Base-by-base conservation (phyloP, 768 basidiomycete genomes). In the Russula compacta region DNA sequence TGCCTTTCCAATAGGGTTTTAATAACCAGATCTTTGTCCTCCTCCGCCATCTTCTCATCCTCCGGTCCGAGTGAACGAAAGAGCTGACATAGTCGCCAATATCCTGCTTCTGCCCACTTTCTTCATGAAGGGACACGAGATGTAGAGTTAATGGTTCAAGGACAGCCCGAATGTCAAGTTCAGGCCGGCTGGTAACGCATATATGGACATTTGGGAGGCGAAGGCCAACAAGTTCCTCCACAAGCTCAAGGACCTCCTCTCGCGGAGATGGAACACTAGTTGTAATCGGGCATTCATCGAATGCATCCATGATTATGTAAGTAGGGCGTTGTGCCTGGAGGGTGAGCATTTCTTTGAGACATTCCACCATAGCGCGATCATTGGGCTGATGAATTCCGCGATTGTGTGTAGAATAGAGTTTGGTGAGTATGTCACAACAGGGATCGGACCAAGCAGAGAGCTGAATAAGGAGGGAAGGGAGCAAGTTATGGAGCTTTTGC, bases 151-250 rank as follows among this genome's bases (percentile, higher is more conserved):
- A 36, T 4, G 40, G 15, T 32, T 56, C 14, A 17, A 61, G 54
- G 15, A 44, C 24, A 11, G 8, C 1, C 40, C 4, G 48, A n/a
- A 61, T 50, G 48, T 61, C 60, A 14, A 29, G 39, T 39, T 61
- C 54, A 6, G 59, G 33, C 3, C 59, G 48, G 14, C 59, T 60
- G 10, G 59, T 56, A 1, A 50, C 40, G 11, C 59, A 60, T 14
- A 60, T 29, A 33, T 35, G 48, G 3, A 60, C 6, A 9, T 43
- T 44, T 1, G 38, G 47, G 14, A 42, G 38, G 14, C 14, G 38
- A 24, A 53, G 40, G 14, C 40, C 46, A 43, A 40, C 33, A 17
- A 60, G 59, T 19, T 55, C 53, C 8, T 48, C 35, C 2, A 60
- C 7, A 11, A 60, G 1, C 3, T 55, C 21, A 1, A 60, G 39